These are phyloP conservation scores for Alternaria angustiovoidea DNA, from an alignment of 2,329 filamentous ascomycete genomes.

Conservation along the genomic window DNA sequence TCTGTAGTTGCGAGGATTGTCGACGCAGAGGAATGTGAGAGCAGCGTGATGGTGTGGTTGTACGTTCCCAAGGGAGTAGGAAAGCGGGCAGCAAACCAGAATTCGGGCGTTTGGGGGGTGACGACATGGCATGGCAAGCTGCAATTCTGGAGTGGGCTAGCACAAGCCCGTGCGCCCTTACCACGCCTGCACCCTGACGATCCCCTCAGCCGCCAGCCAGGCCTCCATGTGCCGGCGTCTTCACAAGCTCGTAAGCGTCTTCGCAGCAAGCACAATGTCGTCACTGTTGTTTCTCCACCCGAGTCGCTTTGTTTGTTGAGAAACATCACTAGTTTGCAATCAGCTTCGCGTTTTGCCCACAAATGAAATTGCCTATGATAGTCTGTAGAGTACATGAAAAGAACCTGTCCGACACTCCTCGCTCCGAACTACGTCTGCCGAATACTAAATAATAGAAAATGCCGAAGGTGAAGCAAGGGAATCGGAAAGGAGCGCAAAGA, in stretches of 20 bases:
- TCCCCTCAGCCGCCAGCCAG: slow-evolving; percentile 33
- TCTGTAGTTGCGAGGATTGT: not conserved
- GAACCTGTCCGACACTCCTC: slow-evolving; percentile 44
- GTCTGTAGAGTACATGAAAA: slow-evolving; percentile 54
- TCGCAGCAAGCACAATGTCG: slow-evolving; percentile 12
- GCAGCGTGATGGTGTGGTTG: slow-evolving; percentile 6
- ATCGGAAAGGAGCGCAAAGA: slow-evolving; percentile 52
- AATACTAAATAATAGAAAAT: slow-evolving; percentile 51
- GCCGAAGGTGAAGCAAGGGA: slow-evolving; percentile 42
- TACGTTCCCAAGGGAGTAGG: slow-evolving; percentile 8
- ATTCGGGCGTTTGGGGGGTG: slow-evolving; percentile 43
- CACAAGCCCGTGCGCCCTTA: slow-evolving; percentile 29
- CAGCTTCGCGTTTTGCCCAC: slow-evolving; percentile 24
- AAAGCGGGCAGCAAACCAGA: slow-evolving; percentile 43
- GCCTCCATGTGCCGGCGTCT: slow-evolving; percentile 18
- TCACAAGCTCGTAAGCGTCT: slow-evolving; percentile 13
- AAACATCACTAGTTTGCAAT: slow-evolving; percentile 4
- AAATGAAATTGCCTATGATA: slow-evolving; percentile 53
- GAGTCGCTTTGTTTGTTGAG: not conserved
- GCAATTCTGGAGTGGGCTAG: slow-evolving; percentile 26
- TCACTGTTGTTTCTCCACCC: slow-evolving; percentile 8
- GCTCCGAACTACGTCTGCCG: slow-evolving; percentile 46
- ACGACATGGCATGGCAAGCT: slow-evolving; percentile 42
- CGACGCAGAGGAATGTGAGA: slow-evolving; percentile 6
- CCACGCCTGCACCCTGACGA: slow-evolving; percentile 37